Evolutionary conservation across 2,329 filamentous ascomycete species (phyloP), one percentile per base, ranked within the genome.

Genomic region (Pseudogymnoascus sp.): DNA sequence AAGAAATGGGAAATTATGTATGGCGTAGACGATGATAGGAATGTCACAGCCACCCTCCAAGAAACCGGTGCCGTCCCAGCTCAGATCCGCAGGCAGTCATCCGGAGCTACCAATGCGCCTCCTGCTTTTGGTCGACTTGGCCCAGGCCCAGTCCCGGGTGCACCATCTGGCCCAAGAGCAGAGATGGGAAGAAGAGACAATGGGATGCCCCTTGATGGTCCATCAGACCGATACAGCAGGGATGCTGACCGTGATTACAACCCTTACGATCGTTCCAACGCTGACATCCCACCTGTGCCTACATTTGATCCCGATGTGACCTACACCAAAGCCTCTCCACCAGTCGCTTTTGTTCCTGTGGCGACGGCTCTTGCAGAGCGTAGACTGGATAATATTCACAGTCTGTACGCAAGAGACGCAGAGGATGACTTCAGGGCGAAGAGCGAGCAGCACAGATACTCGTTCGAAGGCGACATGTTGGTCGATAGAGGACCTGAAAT

Each of bases 1-100:
- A 67, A 71, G 70, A 77, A 85, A 21, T 95, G 87, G 84, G 89
- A 92, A 72, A 82, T 95, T 5, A 72, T 79, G 5, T 95, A 95
- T 68, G 78, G 83, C 21, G 73, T 77, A 23, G 79, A 79, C 3
- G 75, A 78, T 2, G 75, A 83, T 57, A 81, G 80, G 23, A 71
- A 74, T 37, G 76, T 85, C 10, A 76, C 76, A 35, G 84, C 83
- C 13, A 74, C 72, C 9, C 77, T 90, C 21, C 77, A 80, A 59
- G 81, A 84, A 69, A 70, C 72, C 15, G 72, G 71, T 12, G 48
- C 64, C 28, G 59, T 59, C 21, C 58, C 61, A 38, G 57, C 62
- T 26, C 57, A 59, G 21, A 59, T 57, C 12, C 64, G 33, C 37
- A 59, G 38, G 34, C 33, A 48, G 1, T 48, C 41, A 3, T 30